Conservation (phyloP, 345 rosid genomes). For the Melaleuca alternifolia region DNA sequence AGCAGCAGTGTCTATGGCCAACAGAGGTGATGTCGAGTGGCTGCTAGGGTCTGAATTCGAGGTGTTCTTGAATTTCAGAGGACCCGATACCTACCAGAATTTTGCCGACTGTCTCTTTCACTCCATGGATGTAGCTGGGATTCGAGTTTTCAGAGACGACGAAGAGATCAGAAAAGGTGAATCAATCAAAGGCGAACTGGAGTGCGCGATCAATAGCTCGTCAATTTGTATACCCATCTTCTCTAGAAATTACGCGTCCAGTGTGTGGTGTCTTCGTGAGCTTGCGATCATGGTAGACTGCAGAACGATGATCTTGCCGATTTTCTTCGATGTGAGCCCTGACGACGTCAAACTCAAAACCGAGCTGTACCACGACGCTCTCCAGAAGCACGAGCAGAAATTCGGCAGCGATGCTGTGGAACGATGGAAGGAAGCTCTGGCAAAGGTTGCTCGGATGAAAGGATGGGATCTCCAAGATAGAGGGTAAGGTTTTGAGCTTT, state of each 20-base stretch:
- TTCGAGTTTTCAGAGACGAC: not conserved
- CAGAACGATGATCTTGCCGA: not conserved
- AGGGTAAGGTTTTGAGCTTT: not conserved
- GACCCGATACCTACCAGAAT: not conserved
- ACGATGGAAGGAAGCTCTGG: not conserved
- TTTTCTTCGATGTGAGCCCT: not conserved
- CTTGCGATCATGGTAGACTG: not conserved
- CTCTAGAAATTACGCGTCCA: not conserved
- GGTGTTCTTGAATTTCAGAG: not conserved
- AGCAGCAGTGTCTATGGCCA: not conserved
- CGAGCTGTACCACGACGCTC: rapidly evolving
- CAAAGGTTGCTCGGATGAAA: not conserved
- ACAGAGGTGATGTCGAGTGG: not conserved
- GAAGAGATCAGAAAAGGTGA: not conserved
- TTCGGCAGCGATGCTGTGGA: not conserved
- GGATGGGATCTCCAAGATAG: not conserved
- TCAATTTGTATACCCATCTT: not conserved
- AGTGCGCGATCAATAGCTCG: not conserved
- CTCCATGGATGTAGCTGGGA: not conserved
- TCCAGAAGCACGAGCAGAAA: not conserved
- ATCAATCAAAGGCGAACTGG: not conserved
- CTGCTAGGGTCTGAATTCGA: not conserved
- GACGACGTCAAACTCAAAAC: not conserved
- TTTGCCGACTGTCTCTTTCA: not conserved
- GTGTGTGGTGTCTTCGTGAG: not conserved